Percentiles rank a stretch among this genome's conserved stretches.
Conservation (phyloP, 2,329 filamentous ascomycete species). For the Xylariaceae sp. region DNA sequence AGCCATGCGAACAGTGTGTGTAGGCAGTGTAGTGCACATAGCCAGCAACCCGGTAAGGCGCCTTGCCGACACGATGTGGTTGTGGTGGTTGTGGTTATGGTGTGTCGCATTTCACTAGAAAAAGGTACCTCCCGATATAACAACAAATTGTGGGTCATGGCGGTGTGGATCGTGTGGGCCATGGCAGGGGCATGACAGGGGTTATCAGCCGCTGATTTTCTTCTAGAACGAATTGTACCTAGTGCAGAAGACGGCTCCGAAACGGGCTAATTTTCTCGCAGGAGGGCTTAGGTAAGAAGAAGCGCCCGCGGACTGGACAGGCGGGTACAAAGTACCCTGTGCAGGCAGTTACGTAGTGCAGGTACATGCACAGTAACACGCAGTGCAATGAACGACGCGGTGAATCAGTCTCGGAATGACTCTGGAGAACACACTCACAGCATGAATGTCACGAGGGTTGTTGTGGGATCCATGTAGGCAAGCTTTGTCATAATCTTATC, state of each 20-base stretch:
- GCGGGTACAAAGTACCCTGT: not conserved
- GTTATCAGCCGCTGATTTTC: conserved; percentile 12
- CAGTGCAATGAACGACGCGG: no score
- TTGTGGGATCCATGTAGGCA: conserved; percentile 52
- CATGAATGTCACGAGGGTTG: conserved; percentile 65
- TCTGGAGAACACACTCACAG: conserved; percentile 52
- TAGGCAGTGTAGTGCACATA: not conserved
- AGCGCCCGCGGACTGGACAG: no score
- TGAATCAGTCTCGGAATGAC: not conserved
- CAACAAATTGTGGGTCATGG: not conserved
- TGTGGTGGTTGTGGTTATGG: no score
- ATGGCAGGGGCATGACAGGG: conserved; percentile 17
- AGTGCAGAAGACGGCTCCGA: conserved; percentile 2
- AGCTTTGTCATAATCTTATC: conserved; percentile 4
- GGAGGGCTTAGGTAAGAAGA: no score
- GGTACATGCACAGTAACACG: no score
- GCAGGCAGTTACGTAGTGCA: no score
- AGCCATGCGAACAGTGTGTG: no score
- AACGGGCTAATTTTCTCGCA: conserved; percentile 15
- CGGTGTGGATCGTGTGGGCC: no score
- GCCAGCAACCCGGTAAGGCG: not conserved
- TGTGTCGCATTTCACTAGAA: no score
- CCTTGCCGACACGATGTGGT: not conserved
- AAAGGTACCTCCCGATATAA: no score
- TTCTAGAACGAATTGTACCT: conserved; percentile 23